These are phyloP conservation scores for Colletotrichum aenigma DNA, from an alignment of 2,329 filamentous ascomycete species.

Conservation along the genomic window DNA sequence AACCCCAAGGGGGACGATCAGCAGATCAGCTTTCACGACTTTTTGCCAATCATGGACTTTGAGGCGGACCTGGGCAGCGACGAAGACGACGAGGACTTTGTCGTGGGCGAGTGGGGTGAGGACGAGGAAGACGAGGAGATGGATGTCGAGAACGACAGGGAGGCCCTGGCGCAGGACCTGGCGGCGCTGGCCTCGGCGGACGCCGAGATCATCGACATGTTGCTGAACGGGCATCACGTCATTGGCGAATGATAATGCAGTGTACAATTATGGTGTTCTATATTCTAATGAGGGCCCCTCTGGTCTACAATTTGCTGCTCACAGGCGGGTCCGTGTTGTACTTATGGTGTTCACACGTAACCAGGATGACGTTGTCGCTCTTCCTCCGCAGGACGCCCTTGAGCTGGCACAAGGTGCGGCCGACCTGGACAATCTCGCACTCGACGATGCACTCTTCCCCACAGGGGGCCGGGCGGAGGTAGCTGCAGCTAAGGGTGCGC, in stretches of 20 bases:
- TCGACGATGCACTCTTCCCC: constrained; percentile 58
- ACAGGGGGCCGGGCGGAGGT: constrained; percentile 63
- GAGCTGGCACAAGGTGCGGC: constrained; percentile 57
- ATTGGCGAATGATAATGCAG: background rate
- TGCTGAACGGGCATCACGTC: constrained; percentile 10
- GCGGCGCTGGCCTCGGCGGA: constrained; percentile 18
- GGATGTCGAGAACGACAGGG: constrained; percentile 27
- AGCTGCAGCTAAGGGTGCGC: constrained; percentile 70
- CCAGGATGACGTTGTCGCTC: constrained; percentile 56
- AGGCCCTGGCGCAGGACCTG: constrained; percentile 27
- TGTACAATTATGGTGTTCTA: background rate
- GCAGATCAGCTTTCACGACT: constrained; percentile 20
- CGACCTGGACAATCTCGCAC: constrained; percentile 62
- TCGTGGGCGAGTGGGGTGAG: constrained; percentile 24
- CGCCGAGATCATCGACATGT: constrained; percentile 12
- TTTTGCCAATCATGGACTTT: constrained; percentile 24
- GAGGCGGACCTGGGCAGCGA: constrained; percentile 24
- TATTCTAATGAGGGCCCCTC: background rate
- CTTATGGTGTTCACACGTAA: constrained; percentile 69
- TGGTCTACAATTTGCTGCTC: constrained; percentile 27
- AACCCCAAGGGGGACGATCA: constrained; percentile 25
- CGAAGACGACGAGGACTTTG: constrained; percentile 25
- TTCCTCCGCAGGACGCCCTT: constrained; percentile 59
- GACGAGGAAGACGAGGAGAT: constrained; percentile 33
- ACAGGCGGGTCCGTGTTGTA: constrained; percentile 57